These are phyloP conservation scores for Leccinum subfulvum DNA, from an alignment of 1,284 basidiomycete species.

Conservation along the genomic window DNA sequence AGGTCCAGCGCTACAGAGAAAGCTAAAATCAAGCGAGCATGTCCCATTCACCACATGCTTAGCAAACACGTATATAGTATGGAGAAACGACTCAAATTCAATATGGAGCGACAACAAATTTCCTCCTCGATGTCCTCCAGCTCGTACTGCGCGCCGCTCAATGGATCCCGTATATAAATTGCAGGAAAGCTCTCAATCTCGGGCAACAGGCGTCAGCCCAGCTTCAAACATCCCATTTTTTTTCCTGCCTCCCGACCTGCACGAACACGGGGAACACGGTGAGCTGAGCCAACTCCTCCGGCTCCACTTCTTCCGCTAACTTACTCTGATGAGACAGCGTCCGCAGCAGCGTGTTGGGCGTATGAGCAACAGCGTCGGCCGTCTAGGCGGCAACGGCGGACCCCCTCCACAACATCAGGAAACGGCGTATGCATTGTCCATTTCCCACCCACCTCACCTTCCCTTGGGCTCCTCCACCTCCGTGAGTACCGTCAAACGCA, in stretches of 20 bases:
- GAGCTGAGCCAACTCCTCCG: slow-evolving; percentile 27
- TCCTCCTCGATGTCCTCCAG: slow-evolving; percentile 95
- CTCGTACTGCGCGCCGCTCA: slow-evolving; percentile 92
- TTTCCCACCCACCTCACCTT: slow-evolving; percentile 27
- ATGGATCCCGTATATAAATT: slow-evolving; percentile 91
- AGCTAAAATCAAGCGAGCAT: neutral
- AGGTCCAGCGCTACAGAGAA: slow-evolving; percentile 83
- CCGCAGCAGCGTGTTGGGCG: slow-evolving; percentile 24
- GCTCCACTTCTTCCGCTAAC: slow-evolving; percentile 21
- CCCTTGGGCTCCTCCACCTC: slow-evolving; percentile 57
- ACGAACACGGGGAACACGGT: slow-evolving; percentile 74
- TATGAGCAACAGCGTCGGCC: slow-evolving; percentile 16
- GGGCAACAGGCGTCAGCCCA: slow-evolving; percentile 65
- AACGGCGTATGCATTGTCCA: slow-evolving; percentile 27
- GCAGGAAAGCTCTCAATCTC: slow-evolving; percentile 92
- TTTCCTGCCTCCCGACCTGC: slow-evolving; percentile 89
- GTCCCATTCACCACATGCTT: neutral
- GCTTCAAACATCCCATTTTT: slow-evolving; percentile 83
- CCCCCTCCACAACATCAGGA: slow-evolving; percentile 25
- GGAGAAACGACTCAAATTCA: slow-evolving; percentile 70
- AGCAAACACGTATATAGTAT: slow-evolving; percentile 2
- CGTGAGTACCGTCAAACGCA: slow-evolving; percentile 64
- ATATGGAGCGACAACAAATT: slow-evolving; percentile 89
- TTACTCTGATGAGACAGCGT: slow-evolving; percentile 30
- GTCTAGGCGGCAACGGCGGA: slow-evolving; percentile 40